Evolutionary conservation across 106 monocot genomes (phyloP).

Genomic region (Triglochin maritima): DNA sequence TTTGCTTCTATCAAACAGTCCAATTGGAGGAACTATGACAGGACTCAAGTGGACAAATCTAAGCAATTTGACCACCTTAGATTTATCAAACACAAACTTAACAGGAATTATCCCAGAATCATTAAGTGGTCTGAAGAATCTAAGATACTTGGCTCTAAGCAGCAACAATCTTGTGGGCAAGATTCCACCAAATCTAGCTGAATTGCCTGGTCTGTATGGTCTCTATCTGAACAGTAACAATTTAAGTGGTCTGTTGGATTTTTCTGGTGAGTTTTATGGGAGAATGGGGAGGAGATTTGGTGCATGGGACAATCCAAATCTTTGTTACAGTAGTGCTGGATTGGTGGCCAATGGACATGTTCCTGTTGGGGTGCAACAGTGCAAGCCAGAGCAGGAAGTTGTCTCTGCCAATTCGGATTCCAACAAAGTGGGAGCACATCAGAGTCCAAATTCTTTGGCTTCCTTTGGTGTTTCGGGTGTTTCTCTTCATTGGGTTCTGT

Average conservation of each 20-base stretch:
- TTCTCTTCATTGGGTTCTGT: no score
- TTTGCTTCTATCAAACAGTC: constrained; percentile 63
- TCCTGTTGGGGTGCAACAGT: constrained; percentile 53
- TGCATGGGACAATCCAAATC: constrained; percentile 60
- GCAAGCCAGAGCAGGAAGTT: constrained; percentile 5
- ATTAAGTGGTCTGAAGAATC: constrained; percentile 24
- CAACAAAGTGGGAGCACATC: background rate
- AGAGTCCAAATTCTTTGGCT: background rate
- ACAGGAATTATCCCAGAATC: constrained; percentile 47
- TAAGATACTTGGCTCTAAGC: constrained; percentile 59
- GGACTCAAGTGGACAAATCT: constrained; percentile 14
- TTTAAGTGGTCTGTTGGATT: constrained; percentile 41
- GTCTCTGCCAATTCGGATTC: background rate
- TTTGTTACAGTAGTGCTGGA: constrained; percentile 41
- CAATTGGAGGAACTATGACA: constrained; percentile 33
- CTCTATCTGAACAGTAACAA: constrained; percentile 63
- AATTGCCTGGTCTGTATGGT: constrained; percentile 29
- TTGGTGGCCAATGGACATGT: constrained; percentile 9
- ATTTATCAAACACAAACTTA: constrained; percentile 38
- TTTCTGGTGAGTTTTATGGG: constrained; percentile 41
- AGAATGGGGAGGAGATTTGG: constrained; percentile 80
- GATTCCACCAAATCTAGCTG: constrained; percentile 31
- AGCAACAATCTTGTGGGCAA: constrained; percentile 45
- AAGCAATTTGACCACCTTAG: constrained; percentile 42
- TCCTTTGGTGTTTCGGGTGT: no score